Percentiles rank a stretch among this genome's conserved stretches.
Conservation (phyloP, 805 yeast species). For the Priceomyces castillae region DNA sequence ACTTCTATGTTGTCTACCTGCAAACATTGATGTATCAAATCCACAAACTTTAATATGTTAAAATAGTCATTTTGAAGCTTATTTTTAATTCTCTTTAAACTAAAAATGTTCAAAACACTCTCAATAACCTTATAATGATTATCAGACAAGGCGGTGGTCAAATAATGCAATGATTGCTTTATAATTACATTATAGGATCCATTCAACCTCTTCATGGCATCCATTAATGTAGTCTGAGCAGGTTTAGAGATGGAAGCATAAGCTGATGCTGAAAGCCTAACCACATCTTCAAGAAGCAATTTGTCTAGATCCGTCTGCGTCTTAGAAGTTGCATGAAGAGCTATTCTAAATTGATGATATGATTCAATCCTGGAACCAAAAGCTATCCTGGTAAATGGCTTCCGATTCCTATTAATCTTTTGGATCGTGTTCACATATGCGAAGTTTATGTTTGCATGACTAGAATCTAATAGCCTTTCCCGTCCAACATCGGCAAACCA, state of each 20-base stretch:
- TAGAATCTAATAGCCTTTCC: constrained; percentile 58
- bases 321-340: constrained; percentile 70
- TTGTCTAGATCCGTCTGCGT: constrained; percentile 66
- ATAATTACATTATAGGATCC: constrained; percentile 62
- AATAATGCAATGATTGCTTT: constrained; percentile 45
- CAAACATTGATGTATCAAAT: constrained; percentile 53
- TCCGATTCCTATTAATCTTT: constrained; percentile 57
- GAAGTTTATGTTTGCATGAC: constrained; percentile 55
- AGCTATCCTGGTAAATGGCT: constrained; percentile 74
- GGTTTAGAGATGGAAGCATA: constrained; percentile 67
- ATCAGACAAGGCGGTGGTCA: constrained; percentile 48
- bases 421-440: constrained; percentile 58
- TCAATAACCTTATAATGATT: constrained; percentile 56
- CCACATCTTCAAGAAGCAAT: constrained; percentile 60
- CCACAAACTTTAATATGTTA: constrained; percentile 47
- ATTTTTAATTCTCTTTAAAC: constrained; percentile 54
- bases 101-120: constrained; percentile 60
- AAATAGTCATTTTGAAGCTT: constrained; percentile 57
- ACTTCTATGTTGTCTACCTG: constrained; percentile 55
- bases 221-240: constrained; percentile 66
- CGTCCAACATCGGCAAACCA: constrained; percentile 83
- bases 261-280: constrained; percentile 61
- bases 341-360: constrained; percentile 72
- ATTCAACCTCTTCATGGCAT: constrained; percentile 66
- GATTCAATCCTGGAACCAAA: constrained; percentile 72